phyloP scores from a whole-genome alignment of 768 basidiomycete species.

The Boletus eberwhitei region DNA sequence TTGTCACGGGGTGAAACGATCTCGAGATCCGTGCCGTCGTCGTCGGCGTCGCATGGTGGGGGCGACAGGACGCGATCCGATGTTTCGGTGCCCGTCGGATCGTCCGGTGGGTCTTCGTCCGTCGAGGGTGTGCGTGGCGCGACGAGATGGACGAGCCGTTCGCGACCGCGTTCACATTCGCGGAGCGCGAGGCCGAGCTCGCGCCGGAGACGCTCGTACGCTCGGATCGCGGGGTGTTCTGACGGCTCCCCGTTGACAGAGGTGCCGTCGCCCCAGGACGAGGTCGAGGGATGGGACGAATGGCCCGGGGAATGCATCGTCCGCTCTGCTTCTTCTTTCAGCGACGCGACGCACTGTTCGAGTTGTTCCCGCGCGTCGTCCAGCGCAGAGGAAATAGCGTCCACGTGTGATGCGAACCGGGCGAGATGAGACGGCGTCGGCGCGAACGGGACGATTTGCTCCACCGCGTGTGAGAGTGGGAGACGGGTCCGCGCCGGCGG shows the following conservation, averaged over 20 bases:
- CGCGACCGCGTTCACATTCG: conserved; percentile 79
- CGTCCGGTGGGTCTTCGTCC: conserved; percentile 35
- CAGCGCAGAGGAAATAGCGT: conserved; percentile 63
- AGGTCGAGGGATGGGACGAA: conserved; percentile 20
- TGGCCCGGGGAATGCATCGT: conserved; percentile 14
- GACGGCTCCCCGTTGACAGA: conserved; percentile 20
- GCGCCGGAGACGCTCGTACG: conserved; percentile 71
- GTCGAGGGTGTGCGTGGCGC: conserved; percentile 38
- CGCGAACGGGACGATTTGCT: conserved; percentile 51
- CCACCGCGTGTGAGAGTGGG: conserved; percentile 12
- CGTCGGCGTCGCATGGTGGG: background rate
- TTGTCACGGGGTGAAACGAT: conserved; percentile 24
- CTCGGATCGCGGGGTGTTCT: conserved; percentile 53
- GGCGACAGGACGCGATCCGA: background rate
- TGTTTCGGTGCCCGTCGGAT: background rate
- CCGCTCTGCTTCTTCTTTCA: conserved; percentile 47
- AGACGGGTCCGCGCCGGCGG: conserved; percentile 11
- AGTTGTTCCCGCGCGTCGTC: conserved; percentile 70
- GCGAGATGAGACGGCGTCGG: conserved; percentile 68
- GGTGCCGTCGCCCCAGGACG: conserved; percentile 17
- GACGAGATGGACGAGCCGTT: conserved; percentile 56
- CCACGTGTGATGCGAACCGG: conserved; percentile 71
- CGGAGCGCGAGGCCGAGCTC: conserved; percentile 76
- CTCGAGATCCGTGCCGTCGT: conserved; percentile 6
- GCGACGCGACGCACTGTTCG: conserved; percentile 54